Conservation (phyloP, 306 rosid genomes). For the Castanopsis chinensis region DNA sequence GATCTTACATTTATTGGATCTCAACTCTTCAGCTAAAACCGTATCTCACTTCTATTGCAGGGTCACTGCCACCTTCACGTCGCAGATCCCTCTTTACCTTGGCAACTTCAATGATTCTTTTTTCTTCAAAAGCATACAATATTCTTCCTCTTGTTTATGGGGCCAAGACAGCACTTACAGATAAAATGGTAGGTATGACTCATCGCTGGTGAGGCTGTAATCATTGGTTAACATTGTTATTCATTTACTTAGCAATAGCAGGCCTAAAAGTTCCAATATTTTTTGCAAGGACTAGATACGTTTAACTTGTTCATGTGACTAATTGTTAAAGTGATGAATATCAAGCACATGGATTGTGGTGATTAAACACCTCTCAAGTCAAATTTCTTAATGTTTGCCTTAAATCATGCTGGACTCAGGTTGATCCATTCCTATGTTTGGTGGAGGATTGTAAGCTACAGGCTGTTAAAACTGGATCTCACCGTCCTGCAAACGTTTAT, state of each 20-base stretch:
- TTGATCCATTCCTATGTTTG: slow-evolving; percentile 6
- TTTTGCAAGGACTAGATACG: neutral
- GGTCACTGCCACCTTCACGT: slow-evolving; percentile 78
- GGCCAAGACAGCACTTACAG: slow-evolving; percentile 52
- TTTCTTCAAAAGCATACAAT: slow-evolving; percentile 67
- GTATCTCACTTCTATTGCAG: slow-evolving; percentile 42
- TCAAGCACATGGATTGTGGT: slow-evolving; percentile 25
- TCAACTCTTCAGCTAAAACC: slow-evolving; percentile 24
- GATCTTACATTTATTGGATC: neutral
- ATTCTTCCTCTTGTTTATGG: slow-evolving; percentile 50
- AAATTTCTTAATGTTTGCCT: neutral
- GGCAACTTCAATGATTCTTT: slow-evolving; percentile 87
- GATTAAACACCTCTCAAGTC: neutral
- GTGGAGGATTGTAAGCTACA: neutral
- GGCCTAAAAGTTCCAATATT: slow-evolving; percentile 3
- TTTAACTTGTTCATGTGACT: slow-evolving; percentile 3
- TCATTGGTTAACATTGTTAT: slow-evolving; percentile 14
- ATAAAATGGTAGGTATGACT: slow-evolving; percentile 46
- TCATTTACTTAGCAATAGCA: slow-evolving; percentile 1
- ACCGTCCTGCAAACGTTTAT: neutral
- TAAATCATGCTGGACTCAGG: neutral
- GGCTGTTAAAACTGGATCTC: neutral
- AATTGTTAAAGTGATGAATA: slow-evolving; percentile 17
- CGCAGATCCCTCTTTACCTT: slow-evolving; percentile 77
- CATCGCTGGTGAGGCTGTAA: slow-evolving; percentile 4